phyloP scores from a whole-genome alignment of 2,329 filamentous ascomycete genomes.

The Claviceps sp. region DNA sequence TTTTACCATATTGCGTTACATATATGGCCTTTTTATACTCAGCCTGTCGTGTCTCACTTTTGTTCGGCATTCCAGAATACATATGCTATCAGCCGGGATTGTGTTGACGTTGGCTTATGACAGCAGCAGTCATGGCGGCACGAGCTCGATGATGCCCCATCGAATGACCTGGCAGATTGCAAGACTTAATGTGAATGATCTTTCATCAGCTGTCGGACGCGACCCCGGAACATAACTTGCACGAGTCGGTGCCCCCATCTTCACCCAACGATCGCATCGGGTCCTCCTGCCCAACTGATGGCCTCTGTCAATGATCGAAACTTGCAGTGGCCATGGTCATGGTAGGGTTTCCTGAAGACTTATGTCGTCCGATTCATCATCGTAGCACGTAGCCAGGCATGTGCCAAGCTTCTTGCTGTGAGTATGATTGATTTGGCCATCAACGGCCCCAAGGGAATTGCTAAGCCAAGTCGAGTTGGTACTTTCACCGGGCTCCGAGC shows the following conservation, averaged over 20 bases:
- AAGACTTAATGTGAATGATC: background rate
- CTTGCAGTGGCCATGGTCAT: conserved; percentile 28
- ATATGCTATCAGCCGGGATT: conserved; percentile 12
- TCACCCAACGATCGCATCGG: background rate
- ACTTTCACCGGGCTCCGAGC: conserved; percentile 34
- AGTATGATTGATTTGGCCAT: background rate
- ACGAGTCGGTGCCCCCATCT: background rate
- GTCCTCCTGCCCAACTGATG: background rate
- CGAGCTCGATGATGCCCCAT: conserved; percentile 7
- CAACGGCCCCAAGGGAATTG: conserved; percentile 4
- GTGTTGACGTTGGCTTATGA: conserved; percentile 36
- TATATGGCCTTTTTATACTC: too few species aligned
- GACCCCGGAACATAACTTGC: too few species aligned
- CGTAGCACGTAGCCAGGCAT: conserved; percentile 34
- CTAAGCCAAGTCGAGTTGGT: conserved; percentile 1
- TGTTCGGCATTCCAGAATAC: too few species aligned
- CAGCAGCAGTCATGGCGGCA: conserved; percentile 6
- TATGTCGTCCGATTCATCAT: conserved; percentile 32
- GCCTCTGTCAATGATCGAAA: background rate
- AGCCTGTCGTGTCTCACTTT: too few species aligned
- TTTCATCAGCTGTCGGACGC: background rate
- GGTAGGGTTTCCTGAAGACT: conserved; percentile 38
- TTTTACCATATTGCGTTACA: too few species aligned
- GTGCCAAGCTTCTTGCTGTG: conserved; percentile 36
- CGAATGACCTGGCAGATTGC: background rate